Evolutionary conservation across 495 filamentous ascomycete genomes (phyloP), one percentile per base, ranked within the genome.

Genomic region (Podospora bellae-mahoneyi): DNA sequence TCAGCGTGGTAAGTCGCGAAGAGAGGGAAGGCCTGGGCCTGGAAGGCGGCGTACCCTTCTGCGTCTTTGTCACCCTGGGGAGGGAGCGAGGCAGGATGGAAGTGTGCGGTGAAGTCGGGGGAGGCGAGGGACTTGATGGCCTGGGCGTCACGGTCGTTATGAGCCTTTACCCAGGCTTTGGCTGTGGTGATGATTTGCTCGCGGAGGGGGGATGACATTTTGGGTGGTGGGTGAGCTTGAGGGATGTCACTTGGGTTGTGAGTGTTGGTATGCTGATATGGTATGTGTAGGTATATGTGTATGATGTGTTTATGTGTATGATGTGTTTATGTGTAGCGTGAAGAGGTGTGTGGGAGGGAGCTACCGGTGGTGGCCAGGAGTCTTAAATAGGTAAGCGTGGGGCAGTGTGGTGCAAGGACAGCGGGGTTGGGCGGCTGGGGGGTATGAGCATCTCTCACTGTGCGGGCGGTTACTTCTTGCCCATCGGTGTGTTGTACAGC

Each of bases 151-250:
- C 58, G 27, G 58, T 60, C 58, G 27, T 60, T 60, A 15, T 60
- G 58, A 19, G 58, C 58, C 26, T 60, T 60, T 5, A 30, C 27
- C 19, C 19, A 60, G 19, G 19, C 58, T 23, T 27, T 19, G 58
- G 58, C 58, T 5, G 58, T 60, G 58, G 58, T 30, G 58, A 60
- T 23, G 58, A 60, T 60, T 27, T 60, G 58, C 13, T 60, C 58
- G 27, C 58, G 58, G 58, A 60, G 58, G 15, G 58, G 16, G 27
- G 58, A 60, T 6, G 54, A 56, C 54, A 56, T 56, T 5, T 56
- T 56, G 54, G 15, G 54, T 23, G 23, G 23, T 23, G 23, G 23
- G 23, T 23, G 23, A 2, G 0, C 23, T 23, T 23, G 23, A 23
- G 23, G 23, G 23, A 23, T 23, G 23, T 23, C 23, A 23, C 23